Conservation (phyloP, 768 basidiomycete species). For the Sistotremastrum suecicum region DNA sequence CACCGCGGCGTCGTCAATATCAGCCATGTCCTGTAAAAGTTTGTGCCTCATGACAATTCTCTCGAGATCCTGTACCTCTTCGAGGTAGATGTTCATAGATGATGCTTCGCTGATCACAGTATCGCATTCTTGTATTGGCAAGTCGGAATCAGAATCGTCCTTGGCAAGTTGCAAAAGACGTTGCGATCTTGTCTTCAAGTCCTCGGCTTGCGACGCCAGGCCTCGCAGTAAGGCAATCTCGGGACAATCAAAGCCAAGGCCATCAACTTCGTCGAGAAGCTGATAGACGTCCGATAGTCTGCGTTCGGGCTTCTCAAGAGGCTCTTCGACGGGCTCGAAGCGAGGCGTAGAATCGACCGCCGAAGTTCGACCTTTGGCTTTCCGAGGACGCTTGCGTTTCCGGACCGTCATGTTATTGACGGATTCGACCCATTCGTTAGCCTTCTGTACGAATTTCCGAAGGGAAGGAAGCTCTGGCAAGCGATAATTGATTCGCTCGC, state of each 20-base stretch:
- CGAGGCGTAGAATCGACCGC: slow-evolving; percentile 18
- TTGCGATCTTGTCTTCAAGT: slow-evolving; percentile 41
- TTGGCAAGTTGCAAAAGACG: slow-evolving; percentile 32
- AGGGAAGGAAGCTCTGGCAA: slow-evolving; percentile 60
- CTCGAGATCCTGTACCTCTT: slow-evolving; percentile 65
- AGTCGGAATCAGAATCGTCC: slow-evolving; percentile 32
- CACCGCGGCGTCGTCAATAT: slow-evolving; percentile 41
- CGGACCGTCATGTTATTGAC: slow-evolving; percentile 67
- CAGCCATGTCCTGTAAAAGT: slow-evolving; percentile 59
- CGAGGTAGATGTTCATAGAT: slow-evolving; percentile 70
- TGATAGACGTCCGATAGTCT: slow-evolving; percentile 56
- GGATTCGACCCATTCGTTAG: slow-evolving; percentile 80
- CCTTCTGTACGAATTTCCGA: slow-evolving; percentile 64
- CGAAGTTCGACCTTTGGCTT: slow-evolving; percentile 39
- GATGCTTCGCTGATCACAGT: slow-evolving; percentile 54
- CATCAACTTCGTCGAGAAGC: slow-evolving; percentile 58
- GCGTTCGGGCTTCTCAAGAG: slow-evolving; percentile 56
- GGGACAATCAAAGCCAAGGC: slow-evolving; percentile 70
- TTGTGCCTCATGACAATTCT: slow-evolving; percentile 70
- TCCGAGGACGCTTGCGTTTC: slow-evolving; percentile 64
- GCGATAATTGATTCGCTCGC: slow-evolving; percentile 68
- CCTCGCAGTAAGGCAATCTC: slow-evolving; percentile 48
- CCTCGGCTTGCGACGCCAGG: slow-evolving; percentile 51
- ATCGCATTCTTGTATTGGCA: slow-evolving; percentile 56
- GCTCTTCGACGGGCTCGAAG: slow-evolving; percentile 34